Percentiles rank a stretch among this genome's conserved stretches.
phyloP scores from a whole-genome alignment of 116 monocot genomes.

The Papilionanthe hybrid region DNA sequence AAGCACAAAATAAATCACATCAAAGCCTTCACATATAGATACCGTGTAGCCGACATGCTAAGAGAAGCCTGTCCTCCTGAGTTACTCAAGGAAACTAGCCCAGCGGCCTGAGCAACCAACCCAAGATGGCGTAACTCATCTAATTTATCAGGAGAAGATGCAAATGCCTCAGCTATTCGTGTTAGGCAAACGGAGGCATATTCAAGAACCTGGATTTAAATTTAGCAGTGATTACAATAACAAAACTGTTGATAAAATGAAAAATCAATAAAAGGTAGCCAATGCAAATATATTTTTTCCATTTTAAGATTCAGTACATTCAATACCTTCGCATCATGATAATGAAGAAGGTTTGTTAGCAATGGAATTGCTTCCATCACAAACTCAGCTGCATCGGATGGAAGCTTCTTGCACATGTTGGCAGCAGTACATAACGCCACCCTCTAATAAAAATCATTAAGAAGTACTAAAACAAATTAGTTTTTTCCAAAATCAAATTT shows the following conservation, averaged over 20 bases:
- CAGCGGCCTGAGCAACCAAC: slow-evolving; percentile 82
- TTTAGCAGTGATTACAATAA: neutral
- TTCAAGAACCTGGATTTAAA: slow-evolving; percentile 64
- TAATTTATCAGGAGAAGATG: slow-evolving; percentile 76
- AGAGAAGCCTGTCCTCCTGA: slow-evolving; percentile 85
- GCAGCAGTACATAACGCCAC: slow-evolving; percentile 97
- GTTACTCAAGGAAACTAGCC: slow-evolving; percentile 68
- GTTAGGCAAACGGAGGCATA: slow-evolving; percentile 95
- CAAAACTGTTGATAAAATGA: neutral
- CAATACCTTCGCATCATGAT: slow-evolving; percentile 87
- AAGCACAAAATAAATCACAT: neutral
- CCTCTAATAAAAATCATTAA: slow-evolving; percentile 44
- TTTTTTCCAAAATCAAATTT: neutral
- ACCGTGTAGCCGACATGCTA: slow-evolving; percentile 88
- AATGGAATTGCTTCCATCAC: slow-evolving; percentile 98
- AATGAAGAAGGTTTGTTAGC: slow-evolving; percentile 84
- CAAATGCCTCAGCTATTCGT: slow-evolving; percentile 82
- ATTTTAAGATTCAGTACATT: neutral
- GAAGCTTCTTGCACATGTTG: slow-evolving; percentile 98
- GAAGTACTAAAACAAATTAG: neutral
- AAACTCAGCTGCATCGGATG: slow-evolving; percentile 96
- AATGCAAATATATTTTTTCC: neutral
- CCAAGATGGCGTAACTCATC: slow-evolving; percentile 92
- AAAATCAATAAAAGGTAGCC: neutral
- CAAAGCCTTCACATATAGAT: neutral